These are phyloP conservation scores for Cyberlindnera mississippiensis DNA, from an alignment of 805 yeast species.

Conservation along the genomic window DNA sequence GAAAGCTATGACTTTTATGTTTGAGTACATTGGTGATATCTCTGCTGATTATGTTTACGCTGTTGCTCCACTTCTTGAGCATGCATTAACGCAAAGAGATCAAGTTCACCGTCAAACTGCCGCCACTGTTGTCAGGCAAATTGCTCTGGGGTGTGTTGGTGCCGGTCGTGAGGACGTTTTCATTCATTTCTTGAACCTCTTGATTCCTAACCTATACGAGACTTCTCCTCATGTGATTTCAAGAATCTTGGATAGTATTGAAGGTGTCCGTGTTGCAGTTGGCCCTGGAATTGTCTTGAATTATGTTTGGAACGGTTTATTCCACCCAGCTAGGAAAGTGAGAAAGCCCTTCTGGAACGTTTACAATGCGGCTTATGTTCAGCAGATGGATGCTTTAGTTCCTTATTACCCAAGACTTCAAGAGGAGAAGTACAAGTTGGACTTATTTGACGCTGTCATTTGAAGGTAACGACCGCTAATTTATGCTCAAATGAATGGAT, in stretches of 20 bases:
- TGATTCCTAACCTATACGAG: conserved; percentile 88
- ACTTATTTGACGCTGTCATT: conserved; percentile 22
- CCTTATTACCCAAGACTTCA: conserved; percentile 75
- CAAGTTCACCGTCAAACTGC: conserved; percentile 95
- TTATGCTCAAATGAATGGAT: too few relatives aligned
- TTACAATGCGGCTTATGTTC: conserved; percentile 73
- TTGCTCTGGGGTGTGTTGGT: conserved; percentile 78
- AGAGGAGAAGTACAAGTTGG: conserved; percentile 18
- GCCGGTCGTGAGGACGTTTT: conserved; percentile 76
- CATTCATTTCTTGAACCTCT: conserved; percentile 72
- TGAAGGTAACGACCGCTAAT: too few relatives aligned
- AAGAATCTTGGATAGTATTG: conserved; percentile 77
- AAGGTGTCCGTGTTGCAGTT: conserved; percentile 61
- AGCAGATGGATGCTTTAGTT: conserved; percentile 67
- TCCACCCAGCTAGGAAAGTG: conserved; percentile 90
- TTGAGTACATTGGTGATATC: conserved; percentile 83
- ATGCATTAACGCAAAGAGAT: conserved; percentile 87
- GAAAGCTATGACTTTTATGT: conserved; percentile 85
- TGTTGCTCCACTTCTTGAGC: conserved; percentile 73
- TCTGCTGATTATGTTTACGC: conserved; percentile 81
- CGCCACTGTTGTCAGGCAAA: conserved; percentile 76
- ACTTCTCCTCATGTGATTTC: conserved; percentile 93
- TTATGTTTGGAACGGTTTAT: conserved; percentile 83
- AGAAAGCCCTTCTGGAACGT: conserved; percentile 82
- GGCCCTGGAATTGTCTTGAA: conserved; percentile 75